Evolutionary conservation across 2,329 filamentous ascomycete genomes (phyloP), one percentile per base, ranked within the genome.

Genomic region (Pseudocercospora musae): DNA sequence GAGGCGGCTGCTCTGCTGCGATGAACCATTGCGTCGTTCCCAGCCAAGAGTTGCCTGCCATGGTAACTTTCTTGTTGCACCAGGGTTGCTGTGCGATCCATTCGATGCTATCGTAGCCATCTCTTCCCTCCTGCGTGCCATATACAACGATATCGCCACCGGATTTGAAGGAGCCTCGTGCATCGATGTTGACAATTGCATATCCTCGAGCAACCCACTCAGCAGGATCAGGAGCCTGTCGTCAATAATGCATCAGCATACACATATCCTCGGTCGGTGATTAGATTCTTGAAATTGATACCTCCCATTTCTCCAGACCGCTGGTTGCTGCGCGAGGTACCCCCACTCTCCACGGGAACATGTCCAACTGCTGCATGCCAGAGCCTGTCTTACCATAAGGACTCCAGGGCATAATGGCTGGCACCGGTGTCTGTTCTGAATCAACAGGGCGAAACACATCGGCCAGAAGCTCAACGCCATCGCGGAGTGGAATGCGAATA

Each of bases 21-120:
- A 79, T 73, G 50, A 76, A 76, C 57, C 54, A 63, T 58, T 80
- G 78, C 0, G 73, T 67, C 46, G 72, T 78, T 0, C 76, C 78
- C 2, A 81, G 71, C 6, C 72, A 72, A 0, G 77, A 79, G 60
- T 81, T 81, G 0, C 79, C 79, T 0, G 75, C 76, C 70, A 80
- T 73, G 3, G 74, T 77, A 11, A 81, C 70, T 1, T 60, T 68
- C 3, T 78, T 78, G 62, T 78, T 80, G 62, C 78, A 79, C 79
- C 79, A 81, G 75, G 76, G 31, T 20, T 20, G 48, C 25, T 29
- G 21, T 8, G 48, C 48, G 4, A 59, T 40, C 6, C 27, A 25
- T 18, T 53, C 48, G 8, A 59, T 29, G 1, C n/a, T 23, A 29
- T 59, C 58, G 25, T 59, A 46, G 11, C 31, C 49, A n/a, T 59